A percentile compares a stretch with the other conserved stretches of the same genome.
These are phyloP conservation scores for Magnusiomyces suaveolens DNA, from an alignment of 1,139 yeast species.

Conservation along the genomic window DNA sequence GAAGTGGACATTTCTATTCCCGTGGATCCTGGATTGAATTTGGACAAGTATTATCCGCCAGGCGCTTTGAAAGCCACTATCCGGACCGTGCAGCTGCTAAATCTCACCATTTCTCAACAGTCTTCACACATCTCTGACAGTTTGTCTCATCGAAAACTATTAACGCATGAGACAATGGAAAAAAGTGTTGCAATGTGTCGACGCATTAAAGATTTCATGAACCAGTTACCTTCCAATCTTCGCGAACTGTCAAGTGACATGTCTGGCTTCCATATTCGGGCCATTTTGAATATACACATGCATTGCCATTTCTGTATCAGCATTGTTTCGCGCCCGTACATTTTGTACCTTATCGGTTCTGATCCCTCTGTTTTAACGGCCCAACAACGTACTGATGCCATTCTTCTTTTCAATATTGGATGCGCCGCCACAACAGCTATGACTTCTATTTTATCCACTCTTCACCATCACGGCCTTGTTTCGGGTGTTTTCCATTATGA, in stretches of 20 bases:
- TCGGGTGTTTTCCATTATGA: constrained; percentile 13
- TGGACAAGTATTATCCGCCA: constrained; percentile 10
- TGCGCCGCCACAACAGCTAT: constrained; percentile 15
- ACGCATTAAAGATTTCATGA: constrained; percentile 10
- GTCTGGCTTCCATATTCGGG: constrained; percentile 11
- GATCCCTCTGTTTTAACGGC: constrained; percentile 10
- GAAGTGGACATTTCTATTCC: constrained; percentile 13
- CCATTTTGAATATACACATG: constrained; percentile 14
- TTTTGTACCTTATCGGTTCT: constrained; percentile 13
- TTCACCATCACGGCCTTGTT: constrained; percentile 8
- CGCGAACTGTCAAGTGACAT: constrained; percentile 9
- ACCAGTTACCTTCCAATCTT: constrained; percentile 10
- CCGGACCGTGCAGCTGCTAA: constrained; percentile 5
- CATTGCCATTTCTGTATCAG: constrained; percentile 13
- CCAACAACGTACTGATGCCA: constrained; percentile 8
- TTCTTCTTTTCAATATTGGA: constrained; percentile 11
- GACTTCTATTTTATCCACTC: constrained; percentile 11
- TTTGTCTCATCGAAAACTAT: constrained; percentile 6
- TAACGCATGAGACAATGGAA: constrained; percentile 10
- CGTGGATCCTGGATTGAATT: constrained; percentile 10
- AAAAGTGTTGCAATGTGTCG: constrained; percentile 10
- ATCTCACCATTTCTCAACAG: constrained; percentile 8
- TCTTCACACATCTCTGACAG: not conserved
- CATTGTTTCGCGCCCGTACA: constrained; percentile 13
- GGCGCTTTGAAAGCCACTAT: constrained; percentile 7